Conservation (phyloP, 1,284 basidiomycete species). For the Singerocomus inundabilis region DNA sequence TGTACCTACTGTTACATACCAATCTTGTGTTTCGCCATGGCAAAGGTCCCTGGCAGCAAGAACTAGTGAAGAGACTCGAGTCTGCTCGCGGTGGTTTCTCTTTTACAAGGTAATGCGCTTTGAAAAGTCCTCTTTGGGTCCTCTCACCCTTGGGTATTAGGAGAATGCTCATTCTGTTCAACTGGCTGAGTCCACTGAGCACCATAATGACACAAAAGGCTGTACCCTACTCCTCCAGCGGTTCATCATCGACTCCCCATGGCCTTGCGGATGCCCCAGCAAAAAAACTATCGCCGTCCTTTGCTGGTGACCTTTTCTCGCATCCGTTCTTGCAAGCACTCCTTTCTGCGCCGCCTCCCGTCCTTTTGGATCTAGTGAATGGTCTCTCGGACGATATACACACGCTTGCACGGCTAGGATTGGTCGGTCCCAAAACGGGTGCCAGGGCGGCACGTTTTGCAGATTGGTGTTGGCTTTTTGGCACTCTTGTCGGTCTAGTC, state of each 20-base stretch:
- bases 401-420: conserved; percentile 67
- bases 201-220: conserved; percentile 62
- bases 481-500: conserved; percentile 73
- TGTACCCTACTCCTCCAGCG: conserved; percentile 48
- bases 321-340: conserved; percentile 66
- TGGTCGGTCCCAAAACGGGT: conserved; percentile 61
- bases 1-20: conserved; percentile 70
- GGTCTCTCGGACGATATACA: conserved; percentile 72
- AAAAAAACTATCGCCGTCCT: conserved; percentile 13
- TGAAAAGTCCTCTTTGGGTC: not conserved
- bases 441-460: conserved; percentile 68
- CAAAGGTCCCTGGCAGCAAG: conserved; percentile 48
- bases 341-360: conserved; percentile 76
- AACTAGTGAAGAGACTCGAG: conserved; percentile 55
- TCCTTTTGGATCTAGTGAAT: conserved; percentile 74
- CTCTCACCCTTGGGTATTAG: conserved; percentile 38
- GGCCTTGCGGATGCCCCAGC: conserved; percentile 20
- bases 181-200: conserved; percentile 74
- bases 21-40: conserved; percentile 46
- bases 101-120: conserved; percentile 53
- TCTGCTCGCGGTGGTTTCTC: conserved; percentile 66
- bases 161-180: conserved; percentile 76
- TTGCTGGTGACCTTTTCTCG: conserved; percentile 27
- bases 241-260: conserved; percentile 26
- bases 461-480: conserved; percentile 80